phyloP scores from a whole-genome alignment of 306 rosid genomes.

The Begonia peltatifolia region DNA sequence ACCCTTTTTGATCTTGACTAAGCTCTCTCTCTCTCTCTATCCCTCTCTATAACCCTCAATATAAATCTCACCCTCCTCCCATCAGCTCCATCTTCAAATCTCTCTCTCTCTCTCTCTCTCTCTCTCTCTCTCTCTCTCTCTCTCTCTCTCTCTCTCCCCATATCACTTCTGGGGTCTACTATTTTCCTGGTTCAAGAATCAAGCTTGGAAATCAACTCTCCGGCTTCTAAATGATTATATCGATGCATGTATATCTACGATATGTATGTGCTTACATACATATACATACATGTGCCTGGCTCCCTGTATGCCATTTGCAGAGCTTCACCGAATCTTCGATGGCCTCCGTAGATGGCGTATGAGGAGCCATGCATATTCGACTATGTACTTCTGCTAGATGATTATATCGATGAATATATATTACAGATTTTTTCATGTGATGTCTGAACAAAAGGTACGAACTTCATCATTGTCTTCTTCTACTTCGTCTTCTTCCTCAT shows the following conservation, averaged over 20 bases:
- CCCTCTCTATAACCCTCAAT: not conserved
- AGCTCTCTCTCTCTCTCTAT: not conserved
- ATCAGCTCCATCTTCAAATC: not conserved
- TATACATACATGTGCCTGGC: conserved; percentile 57
- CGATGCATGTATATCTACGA: not conserved
- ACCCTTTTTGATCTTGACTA: conserved; percentile 7
- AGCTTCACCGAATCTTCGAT: conserved; percentile 49
- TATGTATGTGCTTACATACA: too few species aligned
- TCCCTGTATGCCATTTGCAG: conserved; percentile 97
- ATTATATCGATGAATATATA: too few species aligned
- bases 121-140: too few species aligned
- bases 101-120: too few species aligned
- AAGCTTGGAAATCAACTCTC: too few species aligned
- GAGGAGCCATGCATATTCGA: conserved; percentile 96
- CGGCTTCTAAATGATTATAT: too few species aligned
- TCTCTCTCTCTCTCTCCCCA: too few species aligned
- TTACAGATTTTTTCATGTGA: conserved; percentile 10
- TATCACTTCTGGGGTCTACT: too few species aligned
- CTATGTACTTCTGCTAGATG: not conserved
- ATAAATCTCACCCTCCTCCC: conserved; percentile 7
- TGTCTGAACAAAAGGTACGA: conserved; percentile 3
- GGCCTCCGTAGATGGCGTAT: conserved; percentile 94
- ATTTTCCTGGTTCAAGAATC: too few species aligned
- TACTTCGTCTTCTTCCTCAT: not conserved
- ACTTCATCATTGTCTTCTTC: conserved; percentile 9